These are phyloP conservation scores for Pleodorina starrii DNA, from an alignment of 139 green algal species.

Conservation along the genomic window DNA sequence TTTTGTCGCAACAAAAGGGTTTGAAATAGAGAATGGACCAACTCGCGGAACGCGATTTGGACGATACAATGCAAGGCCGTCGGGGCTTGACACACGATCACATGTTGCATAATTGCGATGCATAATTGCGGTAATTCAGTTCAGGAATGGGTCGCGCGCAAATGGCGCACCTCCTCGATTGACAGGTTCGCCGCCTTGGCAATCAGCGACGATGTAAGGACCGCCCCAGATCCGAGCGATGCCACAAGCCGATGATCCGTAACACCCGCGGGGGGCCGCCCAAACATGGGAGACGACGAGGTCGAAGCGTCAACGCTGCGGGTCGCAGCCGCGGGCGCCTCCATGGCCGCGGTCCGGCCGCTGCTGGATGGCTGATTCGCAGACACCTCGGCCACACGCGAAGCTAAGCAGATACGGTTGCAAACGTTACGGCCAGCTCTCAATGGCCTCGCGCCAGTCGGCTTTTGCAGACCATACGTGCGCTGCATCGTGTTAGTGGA, in stretches of 20 bases:
- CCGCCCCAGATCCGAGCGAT: background rate
- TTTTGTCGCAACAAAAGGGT: too few relatives aligned
- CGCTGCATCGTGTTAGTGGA: constrained; percentile 10
- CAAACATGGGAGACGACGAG: constrained; percentile 17
- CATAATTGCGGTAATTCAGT: too few relatives aligned
- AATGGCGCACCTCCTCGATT: constrained; percentile 58
- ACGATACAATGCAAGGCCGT: too few relatives aligned
- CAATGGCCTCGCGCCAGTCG: constrained; percentile 7
- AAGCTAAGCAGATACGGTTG: background rate
- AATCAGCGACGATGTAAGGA: constrained; percentile 60
- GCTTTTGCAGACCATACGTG: constrained; percentile 2
- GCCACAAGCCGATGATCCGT: constrained; percentile 19
- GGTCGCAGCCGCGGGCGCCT: background rate
- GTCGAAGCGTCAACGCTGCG: background rate
- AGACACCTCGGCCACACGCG: background rate
- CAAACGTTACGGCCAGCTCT: background rate
- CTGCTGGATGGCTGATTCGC: background rate
- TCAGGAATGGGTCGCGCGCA: too few relatives aligned
- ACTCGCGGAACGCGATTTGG: too few relatives aligned
- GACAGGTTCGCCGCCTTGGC: constrained; percentile 58
- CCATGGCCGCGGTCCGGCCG: background rate
- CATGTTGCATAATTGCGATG: too few relatives aligned
- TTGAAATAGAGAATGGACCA: too few relatives aligned
- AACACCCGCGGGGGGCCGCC: background rate
- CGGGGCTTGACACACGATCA: too few relatives aligned